Evolutionary conservation across 352 stramenopile species (phyloP).

Genomic region (Phytopythium cucurbitacearum): DNA sequence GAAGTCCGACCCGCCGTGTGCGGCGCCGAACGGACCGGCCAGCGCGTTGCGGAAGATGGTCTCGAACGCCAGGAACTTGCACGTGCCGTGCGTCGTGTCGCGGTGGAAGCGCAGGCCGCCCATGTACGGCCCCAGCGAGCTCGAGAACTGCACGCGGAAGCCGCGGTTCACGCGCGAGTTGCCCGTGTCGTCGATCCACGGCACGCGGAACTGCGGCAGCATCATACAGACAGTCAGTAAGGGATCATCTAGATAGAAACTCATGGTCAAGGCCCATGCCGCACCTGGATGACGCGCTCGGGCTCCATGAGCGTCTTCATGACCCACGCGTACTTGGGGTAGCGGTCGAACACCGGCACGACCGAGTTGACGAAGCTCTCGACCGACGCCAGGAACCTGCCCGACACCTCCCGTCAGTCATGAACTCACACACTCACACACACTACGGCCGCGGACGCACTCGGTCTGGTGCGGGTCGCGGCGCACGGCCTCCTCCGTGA

Average conservation of each 20-base stretch:
- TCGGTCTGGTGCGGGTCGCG: conserved; percentile 68
- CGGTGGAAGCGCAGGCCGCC: conserved; percentile 94
- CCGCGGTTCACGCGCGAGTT: conserved; percentile 95
- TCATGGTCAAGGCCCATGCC: background rate
- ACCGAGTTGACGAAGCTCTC: conserved; percentile 80
- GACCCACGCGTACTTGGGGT: conserved; percentile 88
- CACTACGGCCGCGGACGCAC: conserved; percentile 5
- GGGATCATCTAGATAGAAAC: background rate
- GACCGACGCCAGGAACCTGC: conserved; percentile 68
- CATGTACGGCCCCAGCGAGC: conserved; percentile 90
- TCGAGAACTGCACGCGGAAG: conserved; percentile 97
- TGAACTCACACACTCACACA: too few species aligned
- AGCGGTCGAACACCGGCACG: conserved; percentile 82
- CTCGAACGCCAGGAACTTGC: conserved; percentile 93
- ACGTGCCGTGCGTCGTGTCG: conserved; percentile 85
- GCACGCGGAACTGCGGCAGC: conserved; percentile 89
- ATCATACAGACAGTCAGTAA: background rate
- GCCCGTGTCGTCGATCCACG: conserved; percentile 96
- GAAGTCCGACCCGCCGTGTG: conserved; percentile 94
- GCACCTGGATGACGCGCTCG: conserved; percentile 86
- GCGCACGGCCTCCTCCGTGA: conserved; percentile 76
- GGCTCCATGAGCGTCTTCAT: conserved; percentile 95
- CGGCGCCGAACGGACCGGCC: conserved; percentile 64
- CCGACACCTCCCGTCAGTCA: background rate
- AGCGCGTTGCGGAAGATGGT: conserved; percentile 96